Evolutionary conservation across 1,284 basidiomycete species (phyloP), one percentile per base, ranked within the genome.

Genomic region (Moesziomyces parantarcticus): DNA sequence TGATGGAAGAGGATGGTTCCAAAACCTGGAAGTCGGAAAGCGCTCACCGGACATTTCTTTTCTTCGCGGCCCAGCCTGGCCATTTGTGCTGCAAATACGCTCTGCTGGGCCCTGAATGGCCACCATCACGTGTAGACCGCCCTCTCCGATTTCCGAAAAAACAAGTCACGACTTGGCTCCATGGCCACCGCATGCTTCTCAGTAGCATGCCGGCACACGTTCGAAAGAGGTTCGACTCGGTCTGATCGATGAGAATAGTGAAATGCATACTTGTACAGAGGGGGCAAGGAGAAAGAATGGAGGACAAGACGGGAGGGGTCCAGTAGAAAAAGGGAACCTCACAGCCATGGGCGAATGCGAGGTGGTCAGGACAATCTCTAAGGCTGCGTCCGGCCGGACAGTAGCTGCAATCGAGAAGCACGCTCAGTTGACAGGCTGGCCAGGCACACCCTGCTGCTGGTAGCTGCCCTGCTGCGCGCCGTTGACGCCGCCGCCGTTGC

Each of bases 261-360:
- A 40, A 50, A 43, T 69, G 66, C 66, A 57, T 69, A 69, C 48
- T 69, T 49, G 52, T 69, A 69, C 66, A 69, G 47, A 14, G 34
- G 34, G 34, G 16, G 14, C 13, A 44, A 21, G 51, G 52, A 56
- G 55, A 56, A 40, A 7, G 26, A 21, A 42, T 40, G 21, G 22
- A 41, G 32, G 10, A 41, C 25, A 23, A 23, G 20, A 13, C 23
- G 34, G 42, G 21, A 25, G 41, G 41, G 48, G 29, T 14, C 29
- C 9, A 29, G 8, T 1, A 11, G 11, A 29, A 8, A 5, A 29
- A 10, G 7, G 1, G 29, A 10, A 8, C 29, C 29, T 29, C 11
- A 10, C 29, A n/a, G 29, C 29, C 29, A 1, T 29, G 29, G 11
- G 8, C 6, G 29, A 11, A 29, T 29, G 11, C 11, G 29, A 29